Conservation (phyloP, 129 eudicot species). For the Escallonia rubra region DNA sequence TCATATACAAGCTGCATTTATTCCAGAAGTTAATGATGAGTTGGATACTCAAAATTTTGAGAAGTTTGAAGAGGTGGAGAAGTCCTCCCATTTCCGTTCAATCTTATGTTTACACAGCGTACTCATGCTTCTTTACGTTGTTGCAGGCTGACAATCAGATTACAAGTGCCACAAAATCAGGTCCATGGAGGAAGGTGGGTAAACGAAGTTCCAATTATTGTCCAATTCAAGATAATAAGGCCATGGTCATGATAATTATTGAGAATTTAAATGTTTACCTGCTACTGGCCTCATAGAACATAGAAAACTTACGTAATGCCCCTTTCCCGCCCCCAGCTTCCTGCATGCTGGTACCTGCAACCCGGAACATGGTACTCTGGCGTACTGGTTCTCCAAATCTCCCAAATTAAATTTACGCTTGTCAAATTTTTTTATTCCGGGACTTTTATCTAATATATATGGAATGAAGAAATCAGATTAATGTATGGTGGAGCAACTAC, state of each 20-base stretch:
- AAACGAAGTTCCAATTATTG: conserved; percentile 9
- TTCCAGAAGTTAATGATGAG: conserved; percentile 9
- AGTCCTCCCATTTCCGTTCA: background rate
- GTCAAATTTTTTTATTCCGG: no score
- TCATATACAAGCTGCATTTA: conserved; percentile 4
- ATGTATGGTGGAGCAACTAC: no score
- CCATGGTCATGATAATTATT: background rate
- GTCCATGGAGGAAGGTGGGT: conserved; percentile 98
- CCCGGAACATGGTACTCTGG: no score
- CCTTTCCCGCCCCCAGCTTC: no score
- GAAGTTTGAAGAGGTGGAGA: conserved; percentile 16
- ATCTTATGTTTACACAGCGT: background rate
- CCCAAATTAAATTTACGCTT: no score
- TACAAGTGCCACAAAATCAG: conserved; percentile 59
- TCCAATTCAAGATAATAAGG: background rate
- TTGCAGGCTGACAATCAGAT: conserved; percentile 73
- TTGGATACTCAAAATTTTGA: conserved; percentile 11
- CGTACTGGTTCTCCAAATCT: no score
- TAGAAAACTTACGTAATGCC: no score
- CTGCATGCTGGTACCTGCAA: no score
- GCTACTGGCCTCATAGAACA: no score
- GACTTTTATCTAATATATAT: no score
- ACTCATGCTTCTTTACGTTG: conserved; percentile 6
- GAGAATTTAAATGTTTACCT: background rate
- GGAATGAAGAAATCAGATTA: no score